Evolutionary conservation across 2,329 filamentous ascomycete genomes (phyloP).

Genomic region (Alternaria novae-zelandiae): DNA sequence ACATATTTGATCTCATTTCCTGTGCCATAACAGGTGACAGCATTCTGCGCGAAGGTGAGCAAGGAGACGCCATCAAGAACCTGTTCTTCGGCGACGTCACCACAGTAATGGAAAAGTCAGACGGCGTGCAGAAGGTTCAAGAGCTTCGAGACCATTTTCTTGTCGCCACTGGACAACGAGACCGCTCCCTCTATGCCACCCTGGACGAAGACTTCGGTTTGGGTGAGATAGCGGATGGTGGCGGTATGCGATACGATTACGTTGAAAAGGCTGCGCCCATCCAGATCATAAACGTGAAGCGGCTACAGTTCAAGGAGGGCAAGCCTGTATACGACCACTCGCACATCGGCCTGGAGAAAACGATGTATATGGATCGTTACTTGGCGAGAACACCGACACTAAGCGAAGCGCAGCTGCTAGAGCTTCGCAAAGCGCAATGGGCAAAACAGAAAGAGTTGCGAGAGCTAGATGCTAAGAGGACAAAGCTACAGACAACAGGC

Average conservation of each 20-base stretch:
- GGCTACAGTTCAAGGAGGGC: conserved; percentile 71
- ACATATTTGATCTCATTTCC: conserved; percentile 88
- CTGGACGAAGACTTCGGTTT: conserved; percentile 86
- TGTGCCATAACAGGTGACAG: conserved; percentile 80
- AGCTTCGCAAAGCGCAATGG: conserved; percentile 75
- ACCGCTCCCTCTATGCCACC: conserved; percentile 78
- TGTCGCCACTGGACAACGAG: conserved; percentile 63
- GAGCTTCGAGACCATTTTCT: conserved; percentile 69
- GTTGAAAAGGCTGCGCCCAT: conserved; percentile 76
- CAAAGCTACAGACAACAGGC: conserved; percentile 49
- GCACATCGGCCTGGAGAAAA: conserved; percentile 78
- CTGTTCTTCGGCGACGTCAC: conserved; percentile 54
- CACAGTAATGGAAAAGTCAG: conserved; percentile 44
- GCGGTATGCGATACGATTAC: conserved; percentile 39
- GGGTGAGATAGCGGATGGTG: conserved; percentile 65
- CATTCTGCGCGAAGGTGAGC: conserved; percentile 72
- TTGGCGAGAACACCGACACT: conserved; percentile 49
- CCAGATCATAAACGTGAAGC: conserved; percentile 87
- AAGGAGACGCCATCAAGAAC: conserved; percentile 76
- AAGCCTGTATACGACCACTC: conserved; percentile 57
- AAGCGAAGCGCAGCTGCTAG: conserved; percentile 58
- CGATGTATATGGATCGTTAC: conserved; percentile 86
- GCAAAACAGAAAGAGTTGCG: conserved; percentile 70
- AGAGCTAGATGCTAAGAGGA: conserved; percentile 58
- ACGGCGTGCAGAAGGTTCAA: conserved; percentile 57